Evolutionary conservation across 495 filamentous ascomycete species (phyloP).

Genomic region (Talaromyces adpressus): DNA sequence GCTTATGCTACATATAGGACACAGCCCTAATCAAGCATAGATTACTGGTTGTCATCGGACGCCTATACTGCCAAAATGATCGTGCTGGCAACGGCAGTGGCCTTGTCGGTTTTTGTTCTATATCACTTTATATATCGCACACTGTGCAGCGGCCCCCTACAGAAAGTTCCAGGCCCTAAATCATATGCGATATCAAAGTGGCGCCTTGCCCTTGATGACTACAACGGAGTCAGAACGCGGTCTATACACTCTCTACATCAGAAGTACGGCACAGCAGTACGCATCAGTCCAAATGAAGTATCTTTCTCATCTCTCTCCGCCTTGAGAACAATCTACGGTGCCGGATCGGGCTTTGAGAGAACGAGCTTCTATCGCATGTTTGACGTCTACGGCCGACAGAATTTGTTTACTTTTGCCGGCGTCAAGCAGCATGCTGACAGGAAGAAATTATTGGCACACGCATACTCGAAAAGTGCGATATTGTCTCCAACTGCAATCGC

Average conservation of each 20-base stretch:
- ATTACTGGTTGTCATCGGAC: neutral
- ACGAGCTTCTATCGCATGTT: slow-evolving; percentile 37
- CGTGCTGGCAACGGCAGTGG: neutral
- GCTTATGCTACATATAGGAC: neutral
- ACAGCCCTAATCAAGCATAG: neutral
- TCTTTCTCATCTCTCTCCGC: slow-evolving; percentile 24
- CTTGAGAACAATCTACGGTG: slow-evolving; percentile 30
- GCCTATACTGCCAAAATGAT: neutral
- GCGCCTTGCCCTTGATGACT: slow-evolving; percentile 24
- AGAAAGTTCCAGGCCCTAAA: slow-evolving; percentile 22
- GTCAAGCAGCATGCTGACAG: slow-evolving; percentile 24
- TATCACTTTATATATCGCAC: neutral
- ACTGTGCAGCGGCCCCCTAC: neutral
- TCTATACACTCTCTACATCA: slow-evolving; percentile 24
- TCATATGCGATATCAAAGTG: slow-evolving; percentile 19
- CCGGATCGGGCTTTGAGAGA: slow-evolving; percentile 31
- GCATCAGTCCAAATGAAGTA: slow-evolving; percentile 35
- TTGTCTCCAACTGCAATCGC: slow-evolving; percentile 25
- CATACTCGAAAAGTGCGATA: slow-evolving; percentile 30
- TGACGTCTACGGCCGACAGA: slow-evolving; percentile 27
- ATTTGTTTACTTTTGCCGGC: slow-evolving; percentile 28
- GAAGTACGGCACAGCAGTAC: slow-evolving; percentile 30
- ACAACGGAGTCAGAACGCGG: slow-evolving; percentile 22
- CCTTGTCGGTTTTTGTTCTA: neutral
- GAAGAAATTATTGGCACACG: slow-evolving; percentile 32